phyloP scores from a whole-genome alignment of 2,329 filamentous ascomycete species.

The Aspergillus sp. region DNA sequence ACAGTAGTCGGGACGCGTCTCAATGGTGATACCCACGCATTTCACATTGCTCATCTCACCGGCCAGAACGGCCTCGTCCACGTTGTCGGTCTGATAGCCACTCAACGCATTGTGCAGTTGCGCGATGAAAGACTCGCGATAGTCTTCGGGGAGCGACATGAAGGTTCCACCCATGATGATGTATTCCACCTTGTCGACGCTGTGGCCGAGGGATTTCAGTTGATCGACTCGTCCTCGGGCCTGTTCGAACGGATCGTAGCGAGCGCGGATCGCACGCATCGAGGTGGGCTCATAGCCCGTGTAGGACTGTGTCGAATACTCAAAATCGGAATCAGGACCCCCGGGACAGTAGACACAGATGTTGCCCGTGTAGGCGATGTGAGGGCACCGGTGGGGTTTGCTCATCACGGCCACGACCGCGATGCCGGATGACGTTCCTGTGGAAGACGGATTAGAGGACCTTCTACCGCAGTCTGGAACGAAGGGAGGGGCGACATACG shows the following conservation, averaged over 20 bases:
- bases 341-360: constrained; percentile 99
- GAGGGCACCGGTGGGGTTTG: constrained; percentile 95
- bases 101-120: constrained; percentile 96
- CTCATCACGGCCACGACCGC: constrained; percentile 99
- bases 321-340: constrained; percentile 96
- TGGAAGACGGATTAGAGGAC: constrained; percentile 16
- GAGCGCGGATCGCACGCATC: constrained; percentile 94
- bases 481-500: constrained; percentile 49
- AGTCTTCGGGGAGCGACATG: constrained; percentile 89
- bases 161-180: constrained; percentile 99
- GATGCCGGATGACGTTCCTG: constrained; percentile 90
- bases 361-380: constrained; percentile 97
- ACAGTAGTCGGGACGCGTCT: constrained; percentile 95
- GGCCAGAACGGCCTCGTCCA: constrained; percentile 91
- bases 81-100: constrained; percentile 89
- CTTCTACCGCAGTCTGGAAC: not conserved
- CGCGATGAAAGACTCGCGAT: constrained; percentile 89
- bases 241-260: constrained; percentile 98
- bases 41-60: constrained; percentile 97
- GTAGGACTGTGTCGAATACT: constrained; percentile 98
- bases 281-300: constrained; percentile 98
- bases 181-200: constrained; percentile 98
- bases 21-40: constrained; percentile 97
- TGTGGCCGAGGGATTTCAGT: constrained; percentile 91
- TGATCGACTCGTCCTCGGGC: constrained; percentile 94